Base-by-base conservation (phyloP, 495 filamentous ascomycete species). In the Neurospora sp. region DNA sequence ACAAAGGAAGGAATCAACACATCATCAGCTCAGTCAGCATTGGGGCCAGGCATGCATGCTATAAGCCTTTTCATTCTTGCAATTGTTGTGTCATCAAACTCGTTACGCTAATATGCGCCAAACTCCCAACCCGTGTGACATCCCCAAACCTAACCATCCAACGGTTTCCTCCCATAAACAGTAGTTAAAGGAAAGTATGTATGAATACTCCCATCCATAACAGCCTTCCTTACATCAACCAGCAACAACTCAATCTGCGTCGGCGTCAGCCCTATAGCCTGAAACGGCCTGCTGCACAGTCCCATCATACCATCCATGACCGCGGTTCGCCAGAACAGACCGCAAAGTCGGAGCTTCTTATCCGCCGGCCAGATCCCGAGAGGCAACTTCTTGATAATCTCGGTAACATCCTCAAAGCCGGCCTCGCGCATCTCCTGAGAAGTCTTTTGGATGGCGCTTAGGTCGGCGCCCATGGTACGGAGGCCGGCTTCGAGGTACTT, bases 181-280 rank as follows among this genome's bases (percentile, higher is more conserved):
- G 74, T 76, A 68, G 79, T 75, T 68, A 78, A 78, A 7, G 72
- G 72, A 12, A 81, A 76, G 45, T 81, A 83, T 9, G 77, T 75
- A 69, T 83, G 82, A 35, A 79, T 70, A 35, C 75, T 75, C 1
- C 20, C 37, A 35, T 81, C 74, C 80, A 80, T 81, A 3, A 82
- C 38, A 31, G 78, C 76, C 75, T 79, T 81, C 2, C 82, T 70
- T 40, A 83, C 82, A 18, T 82, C 81, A 10, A 82, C 75, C 44
- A 83, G 73, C 18, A 82, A 80, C 75, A 82, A 79, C 76, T 83
- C 82, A 27, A 83, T 83, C 74, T 83, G 80, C 69, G 79, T 27
- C 69, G 69, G 74, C 40, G 81, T 82, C 80, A 81, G 80, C 2
- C 79, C 79, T 2, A 82, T 75, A 27, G 79, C 81, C 31, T 45